A percentile compares a stretch with the other conserved stretches of the same genome.
These are phyloP conservation scores for Myrica gale DNA, from an alignment of 306 rosid species.

Conservation along the genomic window DNA sequence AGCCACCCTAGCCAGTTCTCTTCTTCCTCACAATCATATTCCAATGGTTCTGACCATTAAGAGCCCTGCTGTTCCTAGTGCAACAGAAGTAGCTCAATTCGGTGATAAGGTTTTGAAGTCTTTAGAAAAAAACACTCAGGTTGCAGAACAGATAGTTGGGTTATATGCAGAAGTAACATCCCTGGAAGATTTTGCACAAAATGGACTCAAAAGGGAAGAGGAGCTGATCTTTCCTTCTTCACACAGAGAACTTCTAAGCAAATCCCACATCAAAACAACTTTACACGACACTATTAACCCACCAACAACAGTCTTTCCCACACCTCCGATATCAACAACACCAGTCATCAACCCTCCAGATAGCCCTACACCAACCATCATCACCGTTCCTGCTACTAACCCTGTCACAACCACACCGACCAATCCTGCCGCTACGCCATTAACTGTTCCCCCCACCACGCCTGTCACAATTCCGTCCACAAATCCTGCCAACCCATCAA, in stretches of 20 bases:
- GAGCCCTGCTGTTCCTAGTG: conserved; percentile 35
- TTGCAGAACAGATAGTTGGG: conserved; percentile 42
- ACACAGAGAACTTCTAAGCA: conserved; percentile 39
- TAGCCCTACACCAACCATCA: conserved; percentile 52
- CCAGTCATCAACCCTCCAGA: conserved; percentile 47
- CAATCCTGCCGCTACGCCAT: conserved; percentile 47
- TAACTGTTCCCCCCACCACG: conserved; percentile 59
- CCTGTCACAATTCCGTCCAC: conserved; percentile 54
- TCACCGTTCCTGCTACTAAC: conserved; percentile 72
- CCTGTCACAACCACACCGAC: conserved; percentile 58
- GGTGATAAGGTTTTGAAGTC: conserved; percentile 38
- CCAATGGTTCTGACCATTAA: conserved; percentile 51
- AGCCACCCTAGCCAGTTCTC: conserved; percentile 43
- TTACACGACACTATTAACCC: conserved; percentile 41
- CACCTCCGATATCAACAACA: conserved; percentile 43
- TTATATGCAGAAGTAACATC: conserved; percentile 44
- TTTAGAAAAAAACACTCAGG: conserved; percentile 39
- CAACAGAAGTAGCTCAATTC: conserved; percentile 44
- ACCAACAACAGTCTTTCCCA: conserved; percentile 55
- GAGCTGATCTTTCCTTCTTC: conserved; percentile 37
- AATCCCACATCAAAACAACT: conserved; percentile 37
- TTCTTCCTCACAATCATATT: conserved; percentile 47
- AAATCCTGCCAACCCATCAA: conserved; percentile 49
- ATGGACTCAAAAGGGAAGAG: conserved; percentile 47
- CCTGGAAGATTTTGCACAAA: conserved; percentile 44